A percentile compares a stretch with the other conserved stretches of the same genome.
Evolutionary conservation across 1,284 basidiomycete genomes (phyloP).

Genomic region (Ceratobasidium sp.): DNA sequence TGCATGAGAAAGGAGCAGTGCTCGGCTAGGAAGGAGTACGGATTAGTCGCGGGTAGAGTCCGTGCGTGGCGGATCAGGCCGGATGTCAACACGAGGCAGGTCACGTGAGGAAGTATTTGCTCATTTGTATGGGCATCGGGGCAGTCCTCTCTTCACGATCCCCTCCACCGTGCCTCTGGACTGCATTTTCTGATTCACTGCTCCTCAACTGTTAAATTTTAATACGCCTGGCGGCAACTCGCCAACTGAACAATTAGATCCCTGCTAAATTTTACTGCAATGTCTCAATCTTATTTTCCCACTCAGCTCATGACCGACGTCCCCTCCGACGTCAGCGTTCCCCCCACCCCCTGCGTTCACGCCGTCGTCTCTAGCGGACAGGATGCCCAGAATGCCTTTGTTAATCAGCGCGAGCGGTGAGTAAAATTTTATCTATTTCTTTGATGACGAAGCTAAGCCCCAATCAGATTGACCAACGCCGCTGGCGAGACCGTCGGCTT

Average conservation of each 20-base stretch:
- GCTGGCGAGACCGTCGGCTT: conserved; percentile 80
- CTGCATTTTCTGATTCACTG: background rate
- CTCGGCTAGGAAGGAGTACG: background rate
- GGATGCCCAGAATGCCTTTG: conserved; percentile 79
- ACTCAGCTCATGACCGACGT: conserved; percentile 17
- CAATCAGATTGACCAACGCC: conserved; percentile 76
- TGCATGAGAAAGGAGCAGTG: background rate
- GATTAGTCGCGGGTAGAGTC: background rate
- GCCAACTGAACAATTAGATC: conserved; percentile 7
- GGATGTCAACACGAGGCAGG: conserved; percentile 43
- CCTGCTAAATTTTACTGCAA: conserved; percentile 10
- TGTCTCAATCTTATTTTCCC: conserved; percentile 47
- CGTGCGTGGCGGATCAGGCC: conserved; percentile 29
- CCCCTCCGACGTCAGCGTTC: conserved; percentile 28
- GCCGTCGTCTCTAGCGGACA: conserved; percentile 61
- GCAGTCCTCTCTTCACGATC: conserved; percentile 23
- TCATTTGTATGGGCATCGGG: conserved; percentile 10
- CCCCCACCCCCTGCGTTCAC: conserved; percentile 30
- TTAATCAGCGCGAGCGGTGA: conserved; percentile 78
- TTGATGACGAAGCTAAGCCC: background rate
- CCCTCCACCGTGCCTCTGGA: conserved; percentile 7
- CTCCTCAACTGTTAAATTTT: conserved; percentile 14
- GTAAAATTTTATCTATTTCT: conserved; percentile 42
- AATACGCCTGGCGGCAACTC: conserved; percentile 13
- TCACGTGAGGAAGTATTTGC: conserved; percentile 19